A percentile compares a stretch with the other conserved stretches of the same genome.
These are phyloP conservation scores for Aspergillus viridinutans DNA, from an alignment of 2,329 filamentous ascomycete genomes.

Conservation along the genomic window DNA sequence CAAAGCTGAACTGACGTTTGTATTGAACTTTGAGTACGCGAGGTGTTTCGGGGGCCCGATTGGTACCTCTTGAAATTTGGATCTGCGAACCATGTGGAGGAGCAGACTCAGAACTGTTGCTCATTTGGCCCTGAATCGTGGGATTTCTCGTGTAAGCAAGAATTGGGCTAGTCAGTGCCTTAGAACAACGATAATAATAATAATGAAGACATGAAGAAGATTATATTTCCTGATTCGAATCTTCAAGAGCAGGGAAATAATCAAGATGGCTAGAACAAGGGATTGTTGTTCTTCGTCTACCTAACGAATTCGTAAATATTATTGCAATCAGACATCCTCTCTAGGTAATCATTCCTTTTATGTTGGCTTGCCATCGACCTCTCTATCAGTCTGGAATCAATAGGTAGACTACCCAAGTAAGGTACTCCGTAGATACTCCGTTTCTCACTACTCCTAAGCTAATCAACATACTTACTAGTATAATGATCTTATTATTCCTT, in stretches of 20 bases:
- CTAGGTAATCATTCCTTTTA: not conserved
- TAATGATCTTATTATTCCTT: not conserved
- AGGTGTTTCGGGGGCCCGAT: not conserved
- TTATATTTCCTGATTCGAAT: not conserved
- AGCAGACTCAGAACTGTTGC: not conserved
- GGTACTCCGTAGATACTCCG: constrained; percentile 6
- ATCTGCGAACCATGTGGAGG: constrained; percentile 24
- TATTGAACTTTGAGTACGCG: not conserved
- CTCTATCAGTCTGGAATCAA: not conserved
- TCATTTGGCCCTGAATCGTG: not conserved
- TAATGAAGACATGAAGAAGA: not conserved
- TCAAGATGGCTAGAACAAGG: not conserved
- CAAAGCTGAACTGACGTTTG: not conserved
- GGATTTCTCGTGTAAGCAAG: constrained; percentile 7
- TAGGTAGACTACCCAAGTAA: not conserved
- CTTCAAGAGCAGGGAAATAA: not conserved
- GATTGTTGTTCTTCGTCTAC: not conserved
- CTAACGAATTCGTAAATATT: not conserved
- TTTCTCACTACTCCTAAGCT: not conserved
- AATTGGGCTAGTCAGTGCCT: constrained; percentile 2
- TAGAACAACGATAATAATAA: too few relatives aligned
- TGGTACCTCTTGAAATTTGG: constrained; percentile 18
- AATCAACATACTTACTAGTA: not conserved
- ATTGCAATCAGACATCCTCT: not conserved
- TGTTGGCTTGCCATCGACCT: not conserved